Evolutionary conservation across 106 monocot genomes (phyloP).

Genomic region (Amphibolis antarctica): DNA sequence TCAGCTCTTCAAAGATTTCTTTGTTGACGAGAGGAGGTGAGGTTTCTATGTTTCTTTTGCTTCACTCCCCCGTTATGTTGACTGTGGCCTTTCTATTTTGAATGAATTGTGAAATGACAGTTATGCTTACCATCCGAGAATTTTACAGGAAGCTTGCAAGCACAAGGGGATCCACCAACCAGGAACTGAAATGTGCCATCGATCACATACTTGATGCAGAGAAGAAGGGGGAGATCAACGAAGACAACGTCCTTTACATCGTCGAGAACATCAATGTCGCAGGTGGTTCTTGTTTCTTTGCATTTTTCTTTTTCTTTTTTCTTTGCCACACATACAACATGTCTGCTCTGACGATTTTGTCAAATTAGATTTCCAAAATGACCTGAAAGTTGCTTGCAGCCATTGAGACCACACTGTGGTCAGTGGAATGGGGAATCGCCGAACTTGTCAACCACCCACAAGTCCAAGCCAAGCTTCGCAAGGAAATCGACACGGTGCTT

Average conservation of each 20-base stretch:
- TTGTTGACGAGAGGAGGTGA: neutral
- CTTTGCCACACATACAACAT: no score
- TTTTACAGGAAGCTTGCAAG: neutral
- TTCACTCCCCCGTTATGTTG: neutral
- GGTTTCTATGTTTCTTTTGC: neutral
- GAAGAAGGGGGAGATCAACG: constrained; percentile 6
- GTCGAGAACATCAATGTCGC: neutral
- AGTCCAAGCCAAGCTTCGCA: neutral
- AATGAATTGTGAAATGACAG: neutral
- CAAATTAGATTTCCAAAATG: no score
- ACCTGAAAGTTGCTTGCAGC: neutral
- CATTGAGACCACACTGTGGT: constrained; percentile 2
- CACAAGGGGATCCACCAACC: no score
- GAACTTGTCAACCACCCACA: constrained; percentile 5
- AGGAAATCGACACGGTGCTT: constrained; percentile 4
- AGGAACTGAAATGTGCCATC: neutral
- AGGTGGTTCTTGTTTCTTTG: neutral
- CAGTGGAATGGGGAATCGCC: constrained; percentile 2
- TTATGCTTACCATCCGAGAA: neutral
- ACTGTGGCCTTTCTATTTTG: neutral
- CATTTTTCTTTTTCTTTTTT: neutral
- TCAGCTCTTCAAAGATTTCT: constrained; percentile 6
- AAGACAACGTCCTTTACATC: constrained; percentile 1
- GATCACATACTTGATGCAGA: neutral
- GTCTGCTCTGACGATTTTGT: no score